Evolutionary conservation across 2,329 filamentous ascomycete genomes (phyloP).

Genomic region (Phaeosphaeria sp.): DNA sequence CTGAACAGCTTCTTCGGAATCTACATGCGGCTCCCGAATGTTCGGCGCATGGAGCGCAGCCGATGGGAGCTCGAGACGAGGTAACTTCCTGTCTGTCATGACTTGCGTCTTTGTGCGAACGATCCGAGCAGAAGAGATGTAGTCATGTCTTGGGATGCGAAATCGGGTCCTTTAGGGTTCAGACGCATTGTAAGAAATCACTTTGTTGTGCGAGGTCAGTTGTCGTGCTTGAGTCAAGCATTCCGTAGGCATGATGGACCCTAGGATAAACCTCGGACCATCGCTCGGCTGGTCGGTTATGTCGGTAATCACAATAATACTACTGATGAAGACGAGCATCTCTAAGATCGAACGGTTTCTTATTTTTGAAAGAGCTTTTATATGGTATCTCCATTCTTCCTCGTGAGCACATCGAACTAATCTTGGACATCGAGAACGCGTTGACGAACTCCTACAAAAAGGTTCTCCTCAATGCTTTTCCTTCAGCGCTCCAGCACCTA

Average conservation of each 20-base stretch:
- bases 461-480: no score
- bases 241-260: neutral
- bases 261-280: conserved; percentile 5
- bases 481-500: no score
- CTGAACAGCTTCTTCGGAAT: conserved; percentile 27
- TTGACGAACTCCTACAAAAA: neutral
- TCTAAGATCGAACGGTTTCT: no score
- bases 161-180: neutral
- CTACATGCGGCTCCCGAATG: conserved; percentile 17
- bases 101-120: neutral
- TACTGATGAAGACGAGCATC: neutral
- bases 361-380: neutral
- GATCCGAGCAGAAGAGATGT: neutral
- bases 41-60: conserved; percentile 17
- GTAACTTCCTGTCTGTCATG: conserved; percentile 15
- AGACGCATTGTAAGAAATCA: neutral
- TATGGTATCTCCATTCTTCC: neutral
- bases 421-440: neutral
- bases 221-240: conserved; percentile 4
- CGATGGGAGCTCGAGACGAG: conserved; percentile 15
- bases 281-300: conserved; percentile 9
- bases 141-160: neutral
- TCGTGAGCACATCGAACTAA: neutral
- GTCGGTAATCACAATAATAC: neutral
- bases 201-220: conserved; percentile 2